phyloP scores from a whole-genome alignment of 768 basidiomycete species.

The Mycena floridula region DNA sequence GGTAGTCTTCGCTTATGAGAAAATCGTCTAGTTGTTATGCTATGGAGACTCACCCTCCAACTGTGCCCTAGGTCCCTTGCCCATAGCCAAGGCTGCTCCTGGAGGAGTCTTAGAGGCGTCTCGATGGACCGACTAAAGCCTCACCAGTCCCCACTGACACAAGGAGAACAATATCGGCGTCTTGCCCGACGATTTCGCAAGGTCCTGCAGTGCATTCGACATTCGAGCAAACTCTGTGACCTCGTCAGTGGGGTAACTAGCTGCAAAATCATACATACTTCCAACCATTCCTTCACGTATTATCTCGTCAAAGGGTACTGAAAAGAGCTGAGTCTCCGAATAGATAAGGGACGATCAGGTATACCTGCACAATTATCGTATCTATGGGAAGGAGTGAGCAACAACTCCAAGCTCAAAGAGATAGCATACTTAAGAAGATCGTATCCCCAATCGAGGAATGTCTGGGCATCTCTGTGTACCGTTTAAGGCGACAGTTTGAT shows the following conservation, averaged over 20 bases:
- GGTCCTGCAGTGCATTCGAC: slow-evolving; percentile 48
- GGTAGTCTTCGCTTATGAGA: too few relatives aligned
- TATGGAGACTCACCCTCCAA: slow-evolving; percentile 57
- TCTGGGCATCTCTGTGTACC: slow-evolving; percentile 39
- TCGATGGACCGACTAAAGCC: slow-evolving; percentile 9
- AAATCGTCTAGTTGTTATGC: too few relatives aligned
- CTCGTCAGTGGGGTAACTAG: too few relatives aligned
- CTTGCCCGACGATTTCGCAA: slow-evolving; percentile 41
- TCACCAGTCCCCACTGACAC: slow-evolving; percentile 65
- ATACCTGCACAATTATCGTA: slow-evolving; percentile 58
- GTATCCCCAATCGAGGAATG: slow-evolving; percentile 63
- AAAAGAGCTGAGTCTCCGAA: slow-evolving; percentile 1
- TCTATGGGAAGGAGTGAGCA: slow-evolving; percentile 20
- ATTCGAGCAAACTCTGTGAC: slow-evolving; percentile 51
- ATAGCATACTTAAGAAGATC: slow-evolving; percentile 52
- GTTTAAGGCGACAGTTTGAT: neutral
- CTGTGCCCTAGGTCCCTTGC: slow-evolving; percentile 53
- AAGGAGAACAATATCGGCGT: slow-evolving; percentile 54
- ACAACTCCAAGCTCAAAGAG: neutral
- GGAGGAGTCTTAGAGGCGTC: slow-evolving; percentile 1
- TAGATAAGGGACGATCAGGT: neutral
- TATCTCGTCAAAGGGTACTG: slow-evolving; percentile 51
- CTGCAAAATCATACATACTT: slow-evolving; percentile 31
- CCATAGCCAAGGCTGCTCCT: slow-evolving; percentile 65
- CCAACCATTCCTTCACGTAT: slow-evolving; percentile 51